Base-by-base conservation (phyloP, 2,329 filamentous ascomycete genomes). In the Epicoccum sorghinum region DNA sequence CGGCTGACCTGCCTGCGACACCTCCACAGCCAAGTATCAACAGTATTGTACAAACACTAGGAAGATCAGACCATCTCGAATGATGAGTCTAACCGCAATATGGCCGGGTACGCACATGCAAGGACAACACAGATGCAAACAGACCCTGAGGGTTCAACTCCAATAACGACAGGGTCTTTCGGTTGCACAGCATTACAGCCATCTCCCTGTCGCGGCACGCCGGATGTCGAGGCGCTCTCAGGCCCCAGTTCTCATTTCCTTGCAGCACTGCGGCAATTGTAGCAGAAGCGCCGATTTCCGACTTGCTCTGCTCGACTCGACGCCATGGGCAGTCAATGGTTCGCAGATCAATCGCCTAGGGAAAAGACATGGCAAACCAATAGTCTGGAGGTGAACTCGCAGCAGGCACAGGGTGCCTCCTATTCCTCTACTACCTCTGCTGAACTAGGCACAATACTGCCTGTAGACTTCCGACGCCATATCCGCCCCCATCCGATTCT, bases 31-130 rank as follows among this genome's bases (percentile, higher is more conserved):
- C 18, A 23, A 27, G 33, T 39, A 40, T 14, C 24, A 25, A 27
- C 22, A 33, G 18, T 18, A 29, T 48, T 25, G 13, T 12, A 22
- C 8, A 13, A 14, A 10, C 46, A 25, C 12, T 6, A 36, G 22
- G 27, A n/a, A 14, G 24, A 46, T 37, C 46, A 50, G 47, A 22
- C 36, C 46, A 46, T 38, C 36, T 32, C 29, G 24, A 30, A 40
- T 23, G 13, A n/a, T 42, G 41, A 18, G 22, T 40, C 25, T 29
- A 32, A 7, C 40, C 35, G 39, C 36, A 27, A 36, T 36, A 29
- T 27, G 40, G 18, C 52, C 41, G 52, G 39, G 25, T 24, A 50
- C 36, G 52, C 52, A 50, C 52, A 55, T 55, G 52, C 52, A 55
- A 55, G 52, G 41, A 46, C 51, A 54, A 39, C 45, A 47, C 44